phyloP scores from a whole-genome alignment of 2,329 filamentous ascomycete genomes.

The Neonectria magnoliae region DNA sequence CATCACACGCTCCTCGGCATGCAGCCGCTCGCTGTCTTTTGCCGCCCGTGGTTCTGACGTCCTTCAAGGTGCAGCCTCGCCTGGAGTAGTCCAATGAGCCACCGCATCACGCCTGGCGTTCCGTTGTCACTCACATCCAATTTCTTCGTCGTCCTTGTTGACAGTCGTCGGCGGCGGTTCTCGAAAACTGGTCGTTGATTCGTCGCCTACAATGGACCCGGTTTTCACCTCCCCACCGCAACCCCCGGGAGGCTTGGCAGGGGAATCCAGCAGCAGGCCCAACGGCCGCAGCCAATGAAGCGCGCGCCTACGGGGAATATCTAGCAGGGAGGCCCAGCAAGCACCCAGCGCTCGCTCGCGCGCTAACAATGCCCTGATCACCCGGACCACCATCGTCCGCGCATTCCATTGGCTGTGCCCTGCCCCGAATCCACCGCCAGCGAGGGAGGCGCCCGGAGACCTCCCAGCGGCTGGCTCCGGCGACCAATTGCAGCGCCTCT shows the following conservation, averaged over 20 bases:
- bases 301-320: slow-evolving; percentile 23
- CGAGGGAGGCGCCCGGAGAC: slow-evolving; percentile 6
- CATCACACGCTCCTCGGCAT: not conserved
- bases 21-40: not conserved
- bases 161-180: not conserved
- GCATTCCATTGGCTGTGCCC: slow-evolving; percentile 17
- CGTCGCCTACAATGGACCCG: slow-evolving; percentile 18
- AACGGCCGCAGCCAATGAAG: slow-evolving; percentile 35
- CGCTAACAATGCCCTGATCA: not conserved
- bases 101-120: not conserved
- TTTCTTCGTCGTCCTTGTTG: not conserved
- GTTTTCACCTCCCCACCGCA: slow-evolving; percentile 15
- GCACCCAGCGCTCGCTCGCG: not conserved
- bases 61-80: not conserved
- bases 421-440: slow-evolving; percentile 3
- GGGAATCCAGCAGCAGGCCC: slow-evolving; percentile 19
- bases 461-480: slow-evolving; percentile 18
- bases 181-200: slow-evolving; percentile 19
- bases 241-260: slow-evolving; percentile 35
- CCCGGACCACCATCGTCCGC: not conserved
- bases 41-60: not conserved
- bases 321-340: not conserved
- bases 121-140: not conserved
- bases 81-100: slow-evolving; percentile 2
- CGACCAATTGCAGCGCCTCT: slow-evolving; percentile 36